phyloP scores from a whole-genome alignment of 1,284 basidiomycete genomes.

The Pseudomicrostroma phylloplanum region DNA sequence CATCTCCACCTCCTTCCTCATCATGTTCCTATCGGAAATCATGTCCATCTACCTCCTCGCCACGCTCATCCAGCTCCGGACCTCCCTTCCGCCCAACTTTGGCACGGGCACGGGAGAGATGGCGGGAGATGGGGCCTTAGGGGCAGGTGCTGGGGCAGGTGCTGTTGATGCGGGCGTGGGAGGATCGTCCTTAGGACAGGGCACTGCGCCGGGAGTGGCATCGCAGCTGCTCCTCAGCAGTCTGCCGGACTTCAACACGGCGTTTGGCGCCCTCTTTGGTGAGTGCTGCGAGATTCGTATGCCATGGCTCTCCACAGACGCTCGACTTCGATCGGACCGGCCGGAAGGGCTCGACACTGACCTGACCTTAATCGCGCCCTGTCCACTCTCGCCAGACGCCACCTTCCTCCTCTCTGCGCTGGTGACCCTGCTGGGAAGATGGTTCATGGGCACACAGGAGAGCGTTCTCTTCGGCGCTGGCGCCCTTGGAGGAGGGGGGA shows the following conservation, averaged over 20 bases:
- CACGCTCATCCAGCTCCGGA: slow-evolving; percentile 52
- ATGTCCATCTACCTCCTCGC: slow-evolving; percentile 53
- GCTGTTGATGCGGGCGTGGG: background rate
- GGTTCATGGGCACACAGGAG: background rate
- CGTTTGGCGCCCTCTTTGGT: slow-evolving; percentile 52
- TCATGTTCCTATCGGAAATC: slow-evolving; percentile 52
- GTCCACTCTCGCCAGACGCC: background rate
- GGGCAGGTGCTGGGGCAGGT: background rate
- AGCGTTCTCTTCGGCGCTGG: background rate
- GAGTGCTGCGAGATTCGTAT: slow-evolving; percentile 17
- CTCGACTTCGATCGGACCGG: no score
- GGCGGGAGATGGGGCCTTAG: background rate
- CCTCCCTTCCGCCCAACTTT: slow-evolving; percentile 29
- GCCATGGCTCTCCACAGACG: background rate
- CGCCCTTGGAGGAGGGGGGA: background rate
- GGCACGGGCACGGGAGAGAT: slow-evolving; percentile 8
- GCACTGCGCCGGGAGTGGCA: slow-evolving; percentile 4
- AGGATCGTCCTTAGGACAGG: background rate
- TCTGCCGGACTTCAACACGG: slow-evolving; percentile 52
- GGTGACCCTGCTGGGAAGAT: background rate
- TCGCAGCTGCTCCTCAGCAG: slow-evolving; percentile 47
- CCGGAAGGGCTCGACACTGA: no score
- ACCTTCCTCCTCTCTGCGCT: background rate
- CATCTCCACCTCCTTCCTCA: slow-evolving; percentile 51
- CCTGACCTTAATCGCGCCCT: no score